A percentile compares a stretch with the other conserved stretches of the same genome.
These are phyloP conservation scores for Cryptococcus sp. DNA, from an alignment of 1,284 basidiomycete species.

Conservation along the genomic window DNA sequence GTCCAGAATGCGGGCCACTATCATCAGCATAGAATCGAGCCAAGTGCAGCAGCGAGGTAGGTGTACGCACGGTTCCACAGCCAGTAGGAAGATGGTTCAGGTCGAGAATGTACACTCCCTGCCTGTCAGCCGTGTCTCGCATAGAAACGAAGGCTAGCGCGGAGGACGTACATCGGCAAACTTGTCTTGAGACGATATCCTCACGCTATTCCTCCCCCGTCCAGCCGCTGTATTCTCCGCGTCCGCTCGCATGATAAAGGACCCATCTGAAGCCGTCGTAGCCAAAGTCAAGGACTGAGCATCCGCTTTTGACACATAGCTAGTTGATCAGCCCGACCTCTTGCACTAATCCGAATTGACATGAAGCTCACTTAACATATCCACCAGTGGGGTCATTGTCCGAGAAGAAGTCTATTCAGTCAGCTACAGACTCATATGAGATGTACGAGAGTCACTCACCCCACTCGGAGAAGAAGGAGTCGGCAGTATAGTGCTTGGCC, in stretches of 20 bases:
- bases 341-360: neutral
- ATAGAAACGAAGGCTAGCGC: slow-evolving; percentile 1
- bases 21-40: neutral
- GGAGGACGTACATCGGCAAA: slow-evolving; percentile 35
- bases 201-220: slow-evolving; percentile 37
- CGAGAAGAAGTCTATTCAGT: slow-evolving; percentile 31
- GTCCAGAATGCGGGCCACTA: slow-evolving; percentile 66
- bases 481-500: slow-evolving; percentile 33
- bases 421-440: neutral
- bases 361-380: slow-evolving; percentile 31
- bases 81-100: slow-evolving; percentile 44
- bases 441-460: slow-evolving; percentile 16
- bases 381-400: slow-evolving; percentile 35
- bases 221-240: slow-evolving; percentile 32
- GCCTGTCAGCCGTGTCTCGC: neutral
- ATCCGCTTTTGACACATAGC: slow-evolving; percentile 32
- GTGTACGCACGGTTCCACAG: slow-evolving; percentile 36
- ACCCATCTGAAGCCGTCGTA: slow-evolving; percentile 15
- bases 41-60: neutral
- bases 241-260: slow-evolving; percentile 33
- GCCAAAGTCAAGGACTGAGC: slow-evolving; percentile 23
- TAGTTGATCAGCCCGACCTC: slow-evolving; percentile 8
- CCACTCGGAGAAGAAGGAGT: slow-evolving; percentile 31
- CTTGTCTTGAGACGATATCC: slow-evolving; percentile 36
- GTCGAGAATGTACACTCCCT: slow-evolving; percentile 43